Base-by-base conservation (phyloP, 371 early-diverging fungal species). In the Syncephalastrum monosporum region DNA sequence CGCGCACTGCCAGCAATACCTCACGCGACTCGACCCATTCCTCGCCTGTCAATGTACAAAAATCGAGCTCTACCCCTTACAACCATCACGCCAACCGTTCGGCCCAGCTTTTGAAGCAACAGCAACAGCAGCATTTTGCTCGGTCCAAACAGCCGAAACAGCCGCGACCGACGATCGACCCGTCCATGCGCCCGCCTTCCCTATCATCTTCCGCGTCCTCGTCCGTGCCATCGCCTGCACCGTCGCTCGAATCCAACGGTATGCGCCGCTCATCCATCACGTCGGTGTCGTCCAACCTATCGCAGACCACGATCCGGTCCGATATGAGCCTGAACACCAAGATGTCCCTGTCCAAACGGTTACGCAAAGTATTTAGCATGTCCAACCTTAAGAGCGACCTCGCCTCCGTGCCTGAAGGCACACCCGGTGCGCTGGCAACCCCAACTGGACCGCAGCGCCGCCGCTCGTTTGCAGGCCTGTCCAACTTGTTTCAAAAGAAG, bases 221-320 rank as follows among this genome's bases (percentile, higher is more conserved):
- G 63, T 85, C 50, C 79, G 78, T 5, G 74, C 79, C 15, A 59
- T 86, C 48, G 89, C 92, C 3, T 64, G 89, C 59, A 72, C 82
- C 58, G 74, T 93, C 17, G 87, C 91, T 14, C 88, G 38, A 33
- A 33, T 33, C 77, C 72, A 88, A 91, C 63, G 81, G 82, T 41
- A 82, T 88, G 65, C 71, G 72, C 12, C 56, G 72, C 42, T 71
- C 75, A 14, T 73, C 74, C 8, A 56, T 71, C 12, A 63, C 66
- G 2, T 79, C 79, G 6, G 65, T 71, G 10, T 68, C 60, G 10
- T 77, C 78, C 1, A 16, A 55, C 43, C 21, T 62, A 56, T 1
- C 50, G 52, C 29, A 50, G 15, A 50, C 60, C 38, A 68, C 72
- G 25, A 65, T 68, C 17, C 67, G 61, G 14, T 67, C 67, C 10